Conservation (phyloP, 2,329 filamentous ascomycete genomes). For the Xylaria sp. region DNA sequence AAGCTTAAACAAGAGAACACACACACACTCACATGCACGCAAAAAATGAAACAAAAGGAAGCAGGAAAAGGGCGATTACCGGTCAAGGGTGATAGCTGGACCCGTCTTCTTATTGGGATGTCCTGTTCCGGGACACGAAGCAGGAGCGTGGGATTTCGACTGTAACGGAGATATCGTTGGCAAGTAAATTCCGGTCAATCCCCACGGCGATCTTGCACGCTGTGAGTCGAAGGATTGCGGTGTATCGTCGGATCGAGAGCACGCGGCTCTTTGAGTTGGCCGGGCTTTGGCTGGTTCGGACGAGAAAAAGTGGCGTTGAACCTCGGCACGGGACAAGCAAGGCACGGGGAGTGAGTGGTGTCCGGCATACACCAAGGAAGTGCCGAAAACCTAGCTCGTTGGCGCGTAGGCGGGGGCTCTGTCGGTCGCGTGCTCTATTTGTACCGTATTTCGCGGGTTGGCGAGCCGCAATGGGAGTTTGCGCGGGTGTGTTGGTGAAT, state of each 20-base stretch:
- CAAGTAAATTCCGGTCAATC: not conserved
- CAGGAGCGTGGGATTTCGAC: not conserved
- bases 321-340: not conserved
- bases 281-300: not conserved
- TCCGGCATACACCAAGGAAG: not conserved
- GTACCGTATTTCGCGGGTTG: not conserved
- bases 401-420: not conserved
- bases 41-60: not conserved
- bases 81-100: not conserved
- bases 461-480: not conserved
- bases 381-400: not conserved
- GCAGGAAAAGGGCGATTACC: not conserved
- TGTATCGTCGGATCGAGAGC: not conserved
- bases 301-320: not conserved
- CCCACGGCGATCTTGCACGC: not conserved
- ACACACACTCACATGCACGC: too few relatives aligned
- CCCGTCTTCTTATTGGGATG: not conserved
- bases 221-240: not conserved
- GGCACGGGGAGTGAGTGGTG: not conserved
- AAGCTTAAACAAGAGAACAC: slow-evolving; percentile 18
- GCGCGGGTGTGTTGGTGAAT: not conserved
- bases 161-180: not conserved
- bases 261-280: not conserved
- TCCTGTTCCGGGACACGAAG: not conserved
- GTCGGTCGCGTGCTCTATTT: slow-evolving; percentile 1